Base-by-base conservation (phyloP, 257 asterid genomes). In the Fraxinus cuspidata region DNA sequence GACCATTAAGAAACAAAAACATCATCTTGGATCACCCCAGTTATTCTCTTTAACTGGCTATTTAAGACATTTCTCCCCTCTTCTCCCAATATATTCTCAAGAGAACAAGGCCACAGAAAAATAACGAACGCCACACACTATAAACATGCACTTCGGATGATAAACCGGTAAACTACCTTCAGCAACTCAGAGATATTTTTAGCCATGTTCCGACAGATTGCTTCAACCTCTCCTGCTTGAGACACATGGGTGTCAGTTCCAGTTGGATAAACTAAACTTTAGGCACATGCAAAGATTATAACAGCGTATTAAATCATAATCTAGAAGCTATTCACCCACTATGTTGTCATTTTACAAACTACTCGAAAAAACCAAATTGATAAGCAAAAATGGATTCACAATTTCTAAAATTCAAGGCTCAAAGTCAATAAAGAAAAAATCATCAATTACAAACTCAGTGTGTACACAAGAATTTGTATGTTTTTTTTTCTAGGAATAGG, bases 221-320 rank as follows among this genome's bases (percentile, higher is more conserved):
- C 88, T 85, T 93, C 99, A 66, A 88, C 77, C 90, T 91, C 98
- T 79, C 97, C 99, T 15, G 89, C 98, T 88, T 90, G 97, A 67
- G 27, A 53, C 28, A 53, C 65, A 49, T 16, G 1, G 65, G 4
- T 53, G 27, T 18, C 65, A 53, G 7, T n/a, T n/a, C 28, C 65
- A 19, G 21, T 11, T 25, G 42, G 74, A 65, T 63, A 40, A 69
- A 15, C 29, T 28, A 47, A 47, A 47, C 56, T 47, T 53, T 40
- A 56, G 60, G 7, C 32, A 74, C 16, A 28, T 37, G 32, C 28
- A 28, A 49, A 65, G 51, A 58, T 65, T 70, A 71, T 47, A 44
- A 27, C 60, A 7, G 28, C 23, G 72, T 29, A 67, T 58, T 18
- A 28, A 28, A 53, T 31, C 15, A 19, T 10, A 23, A 53, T 25